Evolutionary conservation across 2,329 filamentous ascomycete genomes (phyloP).

Genomic region (Drechmeria coniospora): DNA sequence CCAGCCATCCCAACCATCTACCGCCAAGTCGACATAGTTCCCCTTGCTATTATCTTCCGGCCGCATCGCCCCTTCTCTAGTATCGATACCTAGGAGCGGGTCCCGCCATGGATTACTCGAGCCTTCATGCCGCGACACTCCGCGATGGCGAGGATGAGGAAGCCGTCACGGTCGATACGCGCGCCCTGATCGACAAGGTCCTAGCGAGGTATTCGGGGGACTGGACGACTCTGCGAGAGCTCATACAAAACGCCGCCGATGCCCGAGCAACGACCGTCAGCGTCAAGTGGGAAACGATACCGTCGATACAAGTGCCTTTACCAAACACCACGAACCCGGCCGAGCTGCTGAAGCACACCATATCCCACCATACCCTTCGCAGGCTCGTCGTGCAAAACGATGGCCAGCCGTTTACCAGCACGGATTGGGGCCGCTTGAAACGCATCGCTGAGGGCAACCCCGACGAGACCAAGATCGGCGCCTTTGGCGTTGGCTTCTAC

Average conservation of each 20-base stretch:
- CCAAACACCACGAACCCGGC: slow-evolving; percentile 48
- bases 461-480: slow-evolving; percentile 97
- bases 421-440: slow-evolving; percentile 87
- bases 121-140: slow-evolving; percentile 76
- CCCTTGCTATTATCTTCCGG: no score
- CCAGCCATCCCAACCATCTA: no score
- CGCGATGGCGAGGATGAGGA: slow-evolving; percentile 80
- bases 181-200: slow-evolving; percentile 94
- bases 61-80: no score
- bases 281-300: slow-evolving; percentile 82
- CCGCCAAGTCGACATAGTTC: no score
- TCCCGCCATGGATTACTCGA: slow-evolving; percentile 50
- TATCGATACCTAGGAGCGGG: not conserved
- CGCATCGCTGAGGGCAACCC: slow-evolving; percentile 98
- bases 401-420: slow-evolving; percentile 71
- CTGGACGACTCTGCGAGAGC: slow-evolving; percentile 78
- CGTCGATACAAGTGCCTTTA: slow-evolving; percentile 65
- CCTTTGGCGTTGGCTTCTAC: slow-evolving; percentile 97
- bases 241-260: slow-evolving; percentile 97
- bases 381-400: slow-evolving; percentile 88
- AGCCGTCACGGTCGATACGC: slow-evolving; percentile 92
- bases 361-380: slow-evolving; percentile 72
- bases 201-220: slow-evolving; percentile 92
- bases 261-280: slow-evolving; percentile 79
- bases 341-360: slow-evolving; percentile 63